Evolutionary conservation across 2,329 filamentous ascomycete genomes (phyloP), one percentile per base, ranked within the genome.

Genomic region (Acrocalymma vagum): DNA sequence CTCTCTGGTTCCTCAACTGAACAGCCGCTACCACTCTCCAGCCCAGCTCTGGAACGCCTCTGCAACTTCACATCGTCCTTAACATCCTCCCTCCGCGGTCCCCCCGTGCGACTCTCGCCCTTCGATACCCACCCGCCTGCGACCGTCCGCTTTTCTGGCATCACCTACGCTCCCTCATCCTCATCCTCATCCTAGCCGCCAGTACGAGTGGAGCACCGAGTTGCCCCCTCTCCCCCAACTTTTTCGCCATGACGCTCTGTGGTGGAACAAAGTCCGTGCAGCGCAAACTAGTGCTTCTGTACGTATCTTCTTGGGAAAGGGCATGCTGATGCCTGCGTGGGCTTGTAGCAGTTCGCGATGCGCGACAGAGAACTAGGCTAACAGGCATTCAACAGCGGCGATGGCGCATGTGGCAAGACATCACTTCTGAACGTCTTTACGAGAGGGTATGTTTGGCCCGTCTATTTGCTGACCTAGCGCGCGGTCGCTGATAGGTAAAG

Each of bases 391-490:
- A 33, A 49, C 52, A 96, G 91, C 68, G 93, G 93, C 62, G 93
- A 97, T 70, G 93, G 93, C 80, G 93, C 93, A 60, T 95, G 88
- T 73, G 93, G 93, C 68, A 99, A 99, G 81, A 99, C 94, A 39
- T 96, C 92, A 53, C 75, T 97, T 65, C 77, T 99, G 62, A 99
- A 99, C 71, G 94, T 99, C 71, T 99, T 99, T 76, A 99, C 94
- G 58, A 85, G 93, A 87, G 93, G 93, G 88, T 95, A 77, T 60
- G 84, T 77, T 38, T 44, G 31, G 25, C 43, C n/a, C n/a, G n/a
- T n/a, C n/a, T n/a, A n/a, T n/a, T n/a, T n/a, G n/a, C n/a, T n/a
- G n/a, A n/a, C 38, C 11, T 13, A 9, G 26, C 6, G 30, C 23
- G 18, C 24, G 18, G 11, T 22, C 28, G 22, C 23, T 1, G 15